Evolutionary conservation across 2,329 filamentous ascomycete genomes (phyloP).

Genomic region (Chrysoporthe puriensis): DNA sequence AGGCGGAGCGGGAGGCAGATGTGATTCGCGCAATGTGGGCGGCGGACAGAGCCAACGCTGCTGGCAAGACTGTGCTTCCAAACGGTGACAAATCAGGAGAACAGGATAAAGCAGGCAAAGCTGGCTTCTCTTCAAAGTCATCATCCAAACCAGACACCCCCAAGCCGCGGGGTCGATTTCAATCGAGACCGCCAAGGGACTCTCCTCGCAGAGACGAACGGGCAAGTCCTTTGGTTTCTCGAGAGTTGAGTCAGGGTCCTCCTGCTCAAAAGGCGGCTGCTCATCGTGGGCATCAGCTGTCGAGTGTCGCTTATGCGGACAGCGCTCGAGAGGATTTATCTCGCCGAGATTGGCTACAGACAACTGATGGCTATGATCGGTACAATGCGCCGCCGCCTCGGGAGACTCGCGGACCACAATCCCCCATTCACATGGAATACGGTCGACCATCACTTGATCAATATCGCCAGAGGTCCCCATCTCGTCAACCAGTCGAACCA

Average conservation of each 20-base stretch:
- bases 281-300: slow-evolving; percentile 24
- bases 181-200: slow-evolving; percentile 18
- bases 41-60: slow-evolving; percentile 34
- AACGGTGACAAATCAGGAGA: slow-evolving; percentile 27
- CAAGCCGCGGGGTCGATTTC: slow-evolving; percentile 22
- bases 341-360: slow-evolving; percentile 26
- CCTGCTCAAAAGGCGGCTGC: slow-evolving; percentile 7
- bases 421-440: slow-evolving; percentile 38
- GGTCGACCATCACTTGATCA: slow-evolving; percentile 34
- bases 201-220: slow-evolving; percentile 24
- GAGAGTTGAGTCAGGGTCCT: slow-evolving; percentile 30
- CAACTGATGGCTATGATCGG: slow-evolving; percentile 27
- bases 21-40: slow-evolving; percentile 41
- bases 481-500: slow-evolving; percentile 32
- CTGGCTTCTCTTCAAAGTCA: slow-evolving; percentile 14
- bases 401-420: slow-evolving; percentile 36
- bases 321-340: slow-evolving; percentile 10
- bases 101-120: slow-evolving; percentile 22
- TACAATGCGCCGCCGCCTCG: slow-evolving; percentile 31
- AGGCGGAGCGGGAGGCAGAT: slow-evolving; percentile 36
- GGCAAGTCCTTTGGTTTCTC: slow-evolving; percentile 31
- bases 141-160: slow-evolving; percentile 27
- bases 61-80: slow-evolving; percentile 34
- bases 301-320: slow-evolving; percentile 26
- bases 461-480: slow-evolving; percentile 40